phyloP scores from a whole-genome alignment of 371 early-diverging fungal species.

The Rhizopus stolonifer region DNA sequence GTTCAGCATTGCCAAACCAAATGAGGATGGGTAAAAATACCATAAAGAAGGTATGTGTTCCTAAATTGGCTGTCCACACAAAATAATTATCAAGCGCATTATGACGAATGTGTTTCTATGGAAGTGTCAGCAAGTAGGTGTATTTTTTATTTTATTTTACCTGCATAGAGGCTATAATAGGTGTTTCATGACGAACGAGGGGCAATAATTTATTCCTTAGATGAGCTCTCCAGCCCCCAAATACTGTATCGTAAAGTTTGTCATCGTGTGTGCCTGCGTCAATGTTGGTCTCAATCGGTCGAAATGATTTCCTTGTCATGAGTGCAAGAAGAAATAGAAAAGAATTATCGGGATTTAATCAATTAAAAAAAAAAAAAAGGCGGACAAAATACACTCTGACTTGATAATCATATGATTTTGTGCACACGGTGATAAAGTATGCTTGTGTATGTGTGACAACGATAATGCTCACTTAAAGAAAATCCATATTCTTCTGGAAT shows the following conservation, averaged over 20 bases:
- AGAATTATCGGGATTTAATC: no score
- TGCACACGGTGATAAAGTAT: no score
- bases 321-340: not conserved
- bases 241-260: slow-evolving; percentile 44
- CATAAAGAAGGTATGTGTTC: slow-evolving; percentile 77
- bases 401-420: no score
- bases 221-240: slow-evolving; percentile 46
- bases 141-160: slow-evolving; percentile 25
- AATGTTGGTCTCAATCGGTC: slow-evolving; percentile 34
- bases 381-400: no score
- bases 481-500: no score
- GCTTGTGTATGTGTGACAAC: no score
- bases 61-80: slow-evolving; percentile 64
- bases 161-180: slow-evolving; percentile 57
- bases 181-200: slow-evolving; percentile 55
- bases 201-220: slow-evolving; percentile 54
- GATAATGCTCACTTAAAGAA: no score
- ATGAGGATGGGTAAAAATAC: slow-evolving; percentile 67
- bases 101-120: slow-evolving; percentile 39
- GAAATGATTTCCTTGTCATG: slow-evolving; percentile 43
- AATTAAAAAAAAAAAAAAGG: no score
- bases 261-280: slow-evolving; percentile 54
- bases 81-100: slow-evolving; percentile 61
- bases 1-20: slow-evolving; percentile 66
- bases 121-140: not conserved